phyloP scores from a whole-genome alignment of 768 basidiomycete genomes.

The Gelatoporia subvermispora region DNA sequence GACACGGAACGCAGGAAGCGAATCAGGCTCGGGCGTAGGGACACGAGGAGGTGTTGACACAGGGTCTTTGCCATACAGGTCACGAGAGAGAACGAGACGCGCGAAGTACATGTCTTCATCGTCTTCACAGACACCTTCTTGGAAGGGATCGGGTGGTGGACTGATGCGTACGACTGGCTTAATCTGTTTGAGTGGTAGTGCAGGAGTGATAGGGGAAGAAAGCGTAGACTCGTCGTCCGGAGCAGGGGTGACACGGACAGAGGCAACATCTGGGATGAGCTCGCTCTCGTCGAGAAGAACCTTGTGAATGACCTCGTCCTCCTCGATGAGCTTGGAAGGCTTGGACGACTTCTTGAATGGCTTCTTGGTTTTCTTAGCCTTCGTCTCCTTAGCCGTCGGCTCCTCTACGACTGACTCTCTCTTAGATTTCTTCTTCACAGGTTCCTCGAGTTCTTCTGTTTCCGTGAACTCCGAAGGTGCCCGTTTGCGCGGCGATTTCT shows the following conservation, averaged over 20 bases:
- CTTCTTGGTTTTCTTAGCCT: conserved; percentile 29
- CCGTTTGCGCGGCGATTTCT: conserved; percentile 21
- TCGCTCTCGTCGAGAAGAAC: conserved; percentile 45
- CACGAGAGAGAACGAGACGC: conserved; percentile 51
- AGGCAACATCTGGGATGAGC: conserved; percentile 45
- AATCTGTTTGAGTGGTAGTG: conserved; percentile 28
- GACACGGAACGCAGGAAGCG: conserved; percentile 55
- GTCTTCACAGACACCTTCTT: conserved; percentile 64
- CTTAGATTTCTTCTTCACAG: conserved; percentile 40
- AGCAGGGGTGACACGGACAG: conserved; percentile 44
- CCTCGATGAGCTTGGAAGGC: conserved; percentile 4
- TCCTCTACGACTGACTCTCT: conserved; percentile 10
- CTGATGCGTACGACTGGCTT: conserved; percentile 35
- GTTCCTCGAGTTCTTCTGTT: conserved; percentile 28
- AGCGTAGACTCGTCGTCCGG: conserved; percentile 40
- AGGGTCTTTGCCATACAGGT: conserved; percentile 15
- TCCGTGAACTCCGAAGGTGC: conserved; percentile 23
- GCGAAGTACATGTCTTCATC: conserved; percentile 88
- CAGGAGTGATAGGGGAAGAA: conserved; percentile 48
- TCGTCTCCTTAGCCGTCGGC: conserved; percentile 2
- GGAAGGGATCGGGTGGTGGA: conserved; percentile 46
- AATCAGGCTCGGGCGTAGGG: conserved; percentile 27
- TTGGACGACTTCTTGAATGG: conserved; percentile 31
- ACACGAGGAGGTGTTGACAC: conserved; percentile 19
- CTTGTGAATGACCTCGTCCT: conserved; percentile 39